These are phyloP conservation scores for Coemansia sp. DNA, from an alignment of 192 early-diverging fungal species.

Conservation along the genomic window DNA sequence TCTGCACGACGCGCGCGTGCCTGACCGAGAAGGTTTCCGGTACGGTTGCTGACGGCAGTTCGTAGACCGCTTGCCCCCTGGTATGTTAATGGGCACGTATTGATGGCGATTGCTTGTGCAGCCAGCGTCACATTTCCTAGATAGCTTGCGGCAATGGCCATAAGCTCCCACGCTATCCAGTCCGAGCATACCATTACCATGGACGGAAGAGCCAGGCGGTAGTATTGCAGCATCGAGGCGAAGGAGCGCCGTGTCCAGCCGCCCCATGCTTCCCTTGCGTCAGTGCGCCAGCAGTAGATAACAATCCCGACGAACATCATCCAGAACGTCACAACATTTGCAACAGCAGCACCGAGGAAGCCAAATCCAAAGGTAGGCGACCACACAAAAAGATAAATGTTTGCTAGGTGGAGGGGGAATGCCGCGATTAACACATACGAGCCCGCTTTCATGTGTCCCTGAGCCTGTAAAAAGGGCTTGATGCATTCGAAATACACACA, in stretches of 20 bases:
- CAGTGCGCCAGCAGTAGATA: constrained; percentile 56
- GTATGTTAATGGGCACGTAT: constrained; percentile 69
- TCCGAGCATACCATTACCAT: constrained; percentile 79
- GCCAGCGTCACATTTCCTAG: constrained; percentile 75
- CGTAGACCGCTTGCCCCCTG: constrained; percentile 68
- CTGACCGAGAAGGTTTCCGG: constrained; percentile 71
- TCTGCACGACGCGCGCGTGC: constrained; percentile 54
- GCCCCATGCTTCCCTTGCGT: constrained; percentile 70
- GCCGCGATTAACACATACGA: constrained; percentile 28
- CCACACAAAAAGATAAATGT: constrained; percentile 50
- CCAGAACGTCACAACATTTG: constrained; percentile 64
- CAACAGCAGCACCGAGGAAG: constrained; percentile 69
- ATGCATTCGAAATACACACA: constrained; percentile 79
- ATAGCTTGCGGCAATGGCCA: constrained; percentile 70
- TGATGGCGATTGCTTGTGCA: constrained; percentile 76
- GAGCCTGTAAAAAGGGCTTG: constrained; percentile 81
- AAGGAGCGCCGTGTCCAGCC: constrained; percentile 64
- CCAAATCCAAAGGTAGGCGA: constrained; percentile 58
- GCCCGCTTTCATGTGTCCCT: constrained; percentile 86
- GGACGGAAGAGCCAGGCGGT: constrained; percentile 77
- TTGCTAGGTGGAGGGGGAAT: constrained; percentile 31
- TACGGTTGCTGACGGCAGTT: constrained; percentile 73
- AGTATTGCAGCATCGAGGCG: constrained; percentile 40
- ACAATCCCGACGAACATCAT: constrained; percentile 58
- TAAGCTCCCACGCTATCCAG: constrained; percentile 80